phyloP scores from a whole-genome alignment of 495 filamentous ascomycete species.

The Neurospora sublineolata region DNA sequence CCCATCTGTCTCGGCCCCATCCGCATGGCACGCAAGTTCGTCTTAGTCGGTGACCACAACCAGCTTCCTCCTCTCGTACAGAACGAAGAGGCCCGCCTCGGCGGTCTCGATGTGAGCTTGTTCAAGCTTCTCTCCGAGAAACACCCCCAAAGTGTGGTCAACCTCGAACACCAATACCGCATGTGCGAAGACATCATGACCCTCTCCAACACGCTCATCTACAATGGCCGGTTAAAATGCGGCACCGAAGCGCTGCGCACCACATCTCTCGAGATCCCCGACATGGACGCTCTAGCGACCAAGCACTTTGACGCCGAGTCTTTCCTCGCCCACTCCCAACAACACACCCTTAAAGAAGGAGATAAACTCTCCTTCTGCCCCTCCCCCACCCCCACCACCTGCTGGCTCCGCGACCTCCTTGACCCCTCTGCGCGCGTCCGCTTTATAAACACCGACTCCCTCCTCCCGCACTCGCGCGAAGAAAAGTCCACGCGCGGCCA shows the following conservation, averaged over 20 bases:
- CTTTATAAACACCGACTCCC: conserved; percentile 77
- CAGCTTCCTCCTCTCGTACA: conserved; percentile 91
- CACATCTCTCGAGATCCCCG: conserved; percentile 45
- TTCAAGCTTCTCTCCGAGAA: conserved; percentile 86
- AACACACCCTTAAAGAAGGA: background rate
- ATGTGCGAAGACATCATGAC: conserved; percentile 97
- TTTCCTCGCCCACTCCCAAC: conserved; percentile 17
- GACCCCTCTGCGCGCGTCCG: conserved; percentile 58
- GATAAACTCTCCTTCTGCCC: conserved; percentile 36
- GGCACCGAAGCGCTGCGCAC: conserved; percentile 65
- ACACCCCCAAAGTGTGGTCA: conserved; percentile 77
- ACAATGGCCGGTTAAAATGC: conserved; percentile 78
- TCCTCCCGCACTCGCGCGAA: conserved; percentile 58
- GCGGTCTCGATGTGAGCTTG: conserved; percentile 82
- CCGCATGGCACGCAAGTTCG: conserved; percentile 82
- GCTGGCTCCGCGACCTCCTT: conserved; percentile 77
- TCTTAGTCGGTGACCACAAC: conserved; percentile 92
- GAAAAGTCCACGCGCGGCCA: conserved; percentile 49
- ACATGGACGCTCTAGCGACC: conserved; percentile 41
- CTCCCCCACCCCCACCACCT: conserved; percentile 38
- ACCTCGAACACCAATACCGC: conserved; percentile 89
- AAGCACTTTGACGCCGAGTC: conserved; percentile 41
- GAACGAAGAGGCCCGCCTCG: conserved; percentile 73
- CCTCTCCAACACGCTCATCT: conserved; percentile 86
- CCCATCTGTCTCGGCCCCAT: conserved; percentile 90